These are phyloP conservation scores for Abrus pulchellus DNA, from an alignment of 306 rosid genomes.

Conservation along the genomic window DNA sequence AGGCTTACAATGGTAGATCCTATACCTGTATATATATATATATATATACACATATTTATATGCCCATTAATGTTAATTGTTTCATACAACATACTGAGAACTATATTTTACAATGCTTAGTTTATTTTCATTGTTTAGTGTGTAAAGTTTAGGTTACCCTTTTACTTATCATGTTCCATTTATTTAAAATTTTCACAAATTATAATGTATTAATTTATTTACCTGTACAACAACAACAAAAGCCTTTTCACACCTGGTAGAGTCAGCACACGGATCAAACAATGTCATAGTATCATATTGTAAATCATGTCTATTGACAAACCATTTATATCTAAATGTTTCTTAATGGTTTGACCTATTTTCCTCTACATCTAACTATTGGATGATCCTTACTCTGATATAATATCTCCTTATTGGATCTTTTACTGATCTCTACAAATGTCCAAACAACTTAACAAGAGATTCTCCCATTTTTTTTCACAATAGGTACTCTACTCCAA, in stretches of 20 bases:
- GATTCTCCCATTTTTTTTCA: neutral
- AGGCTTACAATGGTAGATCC: too few relatives aligned
- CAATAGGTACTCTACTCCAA: neutral
- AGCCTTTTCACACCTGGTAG: neutral
- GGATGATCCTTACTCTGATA: neutral
- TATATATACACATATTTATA: too few relatives aligned
- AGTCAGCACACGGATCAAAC: neutral
- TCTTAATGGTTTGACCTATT: neutral
- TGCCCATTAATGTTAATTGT: too few relatives aligned
- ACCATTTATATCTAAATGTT: too few relatives aligned
- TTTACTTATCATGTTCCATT: neutral
- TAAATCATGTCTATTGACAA: too few relatives aligned
- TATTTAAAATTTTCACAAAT: neutral
- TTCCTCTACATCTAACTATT: neutral
- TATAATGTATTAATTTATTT: neutral
- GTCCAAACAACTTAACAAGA: neutral
- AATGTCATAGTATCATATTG: too few relatives aligned
- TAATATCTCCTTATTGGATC: neutral
- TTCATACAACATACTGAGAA: too few relatives aligned
- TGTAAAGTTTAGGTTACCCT: neutral
- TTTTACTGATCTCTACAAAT: neutral
- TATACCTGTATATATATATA: too few relatives aligned
- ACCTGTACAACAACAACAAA: neutral
- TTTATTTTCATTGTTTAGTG: too few relatives aligned
- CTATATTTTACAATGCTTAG: too few relatives aligned